Evolutionary conservation across 2,329 filamentous ascomycete genomes (phyloP).

Genomic region (Lachnellula willkommii): DNA sequence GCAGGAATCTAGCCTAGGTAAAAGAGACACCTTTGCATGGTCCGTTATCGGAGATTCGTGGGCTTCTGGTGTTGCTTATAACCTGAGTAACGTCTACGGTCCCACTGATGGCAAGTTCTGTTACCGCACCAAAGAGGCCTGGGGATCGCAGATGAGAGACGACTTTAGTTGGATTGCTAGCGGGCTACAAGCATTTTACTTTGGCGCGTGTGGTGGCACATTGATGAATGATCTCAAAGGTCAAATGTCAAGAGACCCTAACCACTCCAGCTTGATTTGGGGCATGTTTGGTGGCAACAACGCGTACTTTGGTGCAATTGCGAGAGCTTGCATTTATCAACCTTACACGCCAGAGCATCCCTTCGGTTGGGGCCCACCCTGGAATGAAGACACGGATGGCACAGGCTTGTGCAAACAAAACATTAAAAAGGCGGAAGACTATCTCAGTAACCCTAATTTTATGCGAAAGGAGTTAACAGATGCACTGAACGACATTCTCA

Average conservation of each 20-base stretch:
- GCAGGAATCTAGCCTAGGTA: not conserved
- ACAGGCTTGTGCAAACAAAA: no score
- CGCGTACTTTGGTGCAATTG: no score
- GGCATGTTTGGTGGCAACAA: no score
- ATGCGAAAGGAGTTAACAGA: no score
- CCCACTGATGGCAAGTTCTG: not conserved
- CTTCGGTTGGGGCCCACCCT: no score
- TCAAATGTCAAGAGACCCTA: not conserved
- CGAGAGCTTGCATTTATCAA: no score
- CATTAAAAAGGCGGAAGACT: no score
- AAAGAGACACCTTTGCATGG: slow-evolving; percentile 1
- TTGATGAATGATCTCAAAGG: slow-evolving; percentile 3
- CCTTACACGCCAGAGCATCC: no score
- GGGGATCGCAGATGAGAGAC: not conserved
- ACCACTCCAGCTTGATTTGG: no score
- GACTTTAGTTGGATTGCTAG: not conserved
- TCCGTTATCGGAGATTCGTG: slow-evolving; percentile 2
- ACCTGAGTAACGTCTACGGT: not conserved
- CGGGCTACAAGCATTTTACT: not conserved
- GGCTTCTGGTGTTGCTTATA: slow-evolving; percentile 7
- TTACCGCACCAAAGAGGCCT: slow-evolving; percentile 1
- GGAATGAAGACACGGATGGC: no score
- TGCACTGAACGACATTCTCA: no score
- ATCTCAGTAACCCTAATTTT: no score
- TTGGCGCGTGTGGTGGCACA: slow-evolving; percentile 4